Evolutionary conservation across 116 monocot species (phyloP), one percentile per base, ranked within the genome.

Genomic region (Posidonia oceanica): DNA sequence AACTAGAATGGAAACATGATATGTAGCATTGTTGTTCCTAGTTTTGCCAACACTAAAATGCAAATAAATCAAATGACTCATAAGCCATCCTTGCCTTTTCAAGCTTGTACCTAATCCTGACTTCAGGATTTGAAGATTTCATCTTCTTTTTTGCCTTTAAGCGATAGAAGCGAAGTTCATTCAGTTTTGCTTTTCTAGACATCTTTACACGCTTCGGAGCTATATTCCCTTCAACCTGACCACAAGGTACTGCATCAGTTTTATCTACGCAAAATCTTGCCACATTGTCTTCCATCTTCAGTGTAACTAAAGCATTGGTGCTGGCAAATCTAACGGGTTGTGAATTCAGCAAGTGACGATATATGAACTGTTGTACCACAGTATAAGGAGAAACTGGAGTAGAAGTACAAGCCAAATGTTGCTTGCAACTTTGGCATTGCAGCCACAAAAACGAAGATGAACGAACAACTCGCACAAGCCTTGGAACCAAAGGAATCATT

Each of bases 71-170:
- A 61, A 61, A 61, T 22, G 61, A 13, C 48, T 48, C 48, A 48
- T 48, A 11, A 12, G 7, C 6, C 13, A 52, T 51, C 37, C 53
- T 54, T 36, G 86, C 95, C 96, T 96, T 96, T 56, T 89, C 89
- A 56, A 96, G 88, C 74, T 87, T 96, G 79, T 96, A 96, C 61
- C 83, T 81, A 73, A 96, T 91, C 69, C 91, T 83, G 53, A 89
- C 88, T 85, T 84, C 91, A 74, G 96, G 91, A 75, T 91, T 96
- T 29, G 88, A 80, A 40, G 89, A 96, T 63, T 91, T 91, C 91
- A 91, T 87, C 82, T 85, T 91, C 82, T 89, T 91, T 63, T 89
- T 96, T 37, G 93, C 88, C 77, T 93, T 93, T 42, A 93, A 74
- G 13, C 93, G 86, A 62, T 84, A 93, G 83, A 89, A 93, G 16